phyloP scores from a whole-genome alignment of 2,329 filamentous ascomycete species.

The Arthrinium phaeospermum region DNA sequence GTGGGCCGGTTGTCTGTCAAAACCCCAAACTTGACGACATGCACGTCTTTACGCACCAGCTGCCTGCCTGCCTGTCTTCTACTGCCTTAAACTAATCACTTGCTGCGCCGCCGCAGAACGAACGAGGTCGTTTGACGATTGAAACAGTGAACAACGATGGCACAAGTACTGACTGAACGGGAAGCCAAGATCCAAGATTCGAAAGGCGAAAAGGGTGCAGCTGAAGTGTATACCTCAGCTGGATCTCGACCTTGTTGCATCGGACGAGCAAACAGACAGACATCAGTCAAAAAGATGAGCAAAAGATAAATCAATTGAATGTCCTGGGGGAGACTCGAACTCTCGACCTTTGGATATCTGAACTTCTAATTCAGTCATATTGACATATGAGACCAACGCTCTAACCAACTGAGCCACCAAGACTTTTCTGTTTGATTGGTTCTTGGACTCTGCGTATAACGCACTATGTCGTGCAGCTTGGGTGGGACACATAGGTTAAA shows the following conservation, averaged over 20 bases:
- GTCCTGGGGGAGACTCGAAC: constrained; percentile 21
- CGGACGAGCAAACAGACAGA: not conserved
- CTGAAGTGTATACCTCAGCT: not conserved
- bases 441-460: not conserved
- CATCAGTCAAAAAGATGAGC: not conserved
- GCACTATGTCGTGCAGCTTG: not conserved
- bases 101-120: not conserved
- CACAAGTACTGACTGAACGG: not conserved
- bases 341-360: constrained; percentile 20
- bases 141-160: not conserved
- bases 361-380: constrained; percentile 8
- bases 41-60: not conserved
- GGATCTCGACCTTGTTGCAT: not conserved
- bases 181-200: not conserved
- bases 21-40: not conserved
- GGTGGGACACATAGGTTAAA: not conserved
- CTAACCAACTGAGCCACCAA: constrained; percentile 51
- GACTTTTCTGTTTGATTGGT: constrained; percentile 29
- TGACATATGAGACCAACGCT: constrained; percentile 49
- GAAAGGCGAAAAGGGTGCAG: too few relatives aligned
- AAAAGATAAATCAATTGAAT: constrained; percentile 4
- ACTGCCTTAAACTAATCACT: not conserved
- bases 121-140: not conserved
- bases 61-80: not conserved
- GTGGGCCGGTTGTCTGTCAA: not conserved